phyloP scores from a whole-genome alignment of 179 eudicot species.

The Spergularia azorica region DNA sequence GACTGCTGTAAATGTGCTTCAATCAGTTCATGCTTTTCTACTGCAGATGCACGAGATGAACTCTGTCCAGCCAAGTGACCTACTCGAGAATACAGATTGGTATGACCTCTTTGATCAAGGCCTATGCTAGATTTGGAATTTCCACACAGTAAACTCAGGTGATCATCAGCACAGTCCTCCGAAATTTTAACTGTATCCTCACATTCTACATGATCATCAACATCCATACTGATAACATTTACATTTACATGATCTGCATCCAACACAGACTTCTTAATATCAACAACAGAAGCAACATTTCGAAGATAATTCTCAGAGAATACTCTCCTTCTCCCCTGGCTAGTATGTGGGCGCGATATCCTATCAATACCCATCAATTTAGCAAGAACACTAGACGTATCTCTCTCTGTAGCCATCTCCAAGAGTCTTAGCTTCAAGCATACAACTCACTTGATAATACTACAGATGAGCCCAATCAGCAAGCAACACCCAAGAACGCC shows the following conservation, averaged over 20 bases:
- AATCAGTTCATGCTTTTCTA: background rate
- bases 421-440: background rate
- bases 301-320: slow-evolving; percentile 60
- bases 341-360: slow-evolving; percentile 41
- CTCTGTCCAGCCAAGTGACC: background rate
- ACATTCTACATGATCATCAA: slow-evolving; percentile 39
- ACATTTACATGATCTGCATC: background rate
- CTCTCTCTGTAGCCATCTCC: slow-evolving; percentile 45
- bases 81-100: background rate
- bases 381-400: slow-evolving; percentile 59
- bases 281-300: slow-evolving; percentile 48
- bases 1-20: background rate
- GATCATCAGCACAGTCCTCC: background rate
- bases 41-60: slow-evolving; percentile 12
- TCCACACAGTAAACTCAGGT: background rate
- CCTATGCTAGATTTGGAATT: background rate
- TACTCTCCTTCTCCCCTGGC: slow-evolving; percentile 39
- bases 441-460: slow-evolving; percentile 6
- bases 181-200: slow-evolving; percentile 28
- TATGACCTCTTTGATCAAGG: background rate
- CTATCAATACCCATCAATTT: slow-evolving; percentile 76
- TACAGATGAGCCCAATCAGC: background rate
- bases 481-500: slow-evolving; percentile 1
- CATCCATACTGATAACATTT: slow-evolving; percentile 33
- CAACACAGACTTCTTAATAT: slow-evolving; percentile 19